Evolutionary conservation across 805 yeast species (phyloP).

Genomic region (Dipodascus albidus): DNA sequence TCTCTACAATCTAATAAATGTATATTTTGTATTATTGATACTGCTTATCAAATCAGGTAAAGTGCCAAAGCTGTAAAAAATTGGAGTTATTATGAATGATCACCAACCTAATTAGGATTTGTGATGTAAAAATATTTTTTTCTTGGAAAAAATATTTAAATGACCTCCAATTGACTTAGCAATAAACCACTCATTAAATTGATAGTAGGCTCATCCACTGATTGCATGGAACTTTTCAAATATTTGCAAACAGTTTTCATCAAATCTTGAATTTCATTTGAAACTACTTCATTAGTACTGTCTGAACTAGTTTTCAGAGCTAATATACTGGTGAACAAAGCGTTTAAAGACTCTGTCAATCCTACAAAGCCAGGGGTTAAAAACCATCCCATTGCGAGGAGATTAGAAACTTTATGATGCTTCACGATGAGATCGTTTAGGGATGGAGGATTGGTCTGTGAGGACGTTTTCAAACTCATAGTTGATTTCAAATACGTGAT

Average conservation of each 20-base stretch:
- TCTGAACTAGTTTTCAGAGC: background rate
- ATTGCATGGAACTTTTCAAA: too few relatives aligned
- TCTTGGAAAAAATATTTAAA: too few relatives aligned
- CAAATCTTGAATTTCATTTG: background rate
- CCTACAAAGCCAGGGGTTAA: background rate
- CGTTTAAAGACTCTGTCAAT: background rate
- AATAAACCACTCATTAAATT: background rate
- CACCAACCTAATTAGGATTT: too few relatives aligned
- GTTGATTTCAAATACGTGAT: background rate
- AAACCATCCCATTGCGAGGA: background rate
- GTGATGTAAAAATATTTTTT: too few relatives aligned
- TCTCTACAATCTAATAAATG: too few relatives aligned
- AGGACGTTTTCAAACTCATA: background rate
- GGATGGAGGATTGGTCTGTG: background rate
- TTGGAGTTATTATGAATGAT: too few relatives aligned
- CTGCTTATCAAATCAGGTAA: too few relatives aligned
- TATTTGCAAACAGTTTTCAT: background rate
- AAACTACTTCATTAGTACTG: background rate
- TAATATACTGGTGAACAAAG: background rate
- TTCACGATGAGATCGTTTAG: background rate
- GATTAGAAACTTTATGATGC: background rate
- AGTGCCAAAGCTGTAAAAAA: too few relatives aligned
- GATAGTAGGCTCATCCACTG: background rate
- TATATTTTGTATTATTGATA: too few relatives aligned
- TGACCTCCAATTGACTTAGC: background rate